phyloP scores from a whole-genome alignment of 2,329 filamentous ascomycete species.

The Trichoderma simmonsii region DNA sequence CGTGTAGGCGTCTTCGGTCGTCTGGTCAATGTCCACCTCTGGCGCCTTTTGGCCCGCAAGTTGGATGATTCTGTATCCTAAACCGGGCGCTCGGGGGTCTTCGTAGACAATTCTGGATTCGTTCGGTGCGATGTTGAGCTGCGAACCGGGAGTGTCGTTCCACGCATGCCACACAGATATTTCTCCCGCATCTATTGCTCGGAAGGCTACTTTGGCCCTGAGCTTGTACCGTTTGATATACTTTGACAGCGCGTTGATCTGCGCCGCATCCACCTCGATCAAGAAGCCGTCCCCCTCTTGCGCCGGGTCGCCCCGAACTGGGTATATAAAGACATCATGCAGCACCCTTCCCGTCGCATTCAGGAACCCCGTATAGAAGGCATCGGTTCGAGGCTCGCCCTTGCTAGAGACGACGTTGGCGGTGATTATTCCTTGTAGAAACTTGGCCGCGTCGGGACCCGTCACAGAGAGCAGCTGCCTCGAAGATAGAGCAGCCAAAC shows the following conservation, averaged over 20 bases:
- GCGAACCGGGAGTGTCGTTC: constrained; percentile 47
- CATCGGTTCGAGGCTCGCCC: constrained; percentile 40
- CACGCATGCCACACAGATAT: constrained; percentile 71
- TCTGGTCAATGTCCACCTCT: constrained; percentile 43
- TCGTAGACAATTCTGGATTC: constrained; percentile 36
- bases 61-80: constrained; percentile 52
- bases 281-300: constrained; percentile 49
- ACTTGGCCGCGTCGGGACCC: constrained; percentile 76
- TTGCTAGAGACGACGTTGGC: constrained; percentile 45
- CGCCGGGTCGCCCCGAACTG: constrained; percentile 38
- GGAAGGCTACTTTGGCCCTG: constrained; percentile 71
- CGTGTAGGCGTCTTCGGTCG: constrained; percentile 61
- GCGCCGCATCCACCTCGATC: constrained; percentile 74
- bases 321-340: constrained; percentile 89
- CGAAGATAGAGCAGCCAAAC: constrained; percentile 59
- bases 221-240: constrained; percentile 86
- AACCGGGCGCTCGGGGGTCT: constrained; percentile 53
- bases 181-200: constrained; percentile 63
- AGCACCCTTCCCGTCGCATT: constrained; percentile 81
- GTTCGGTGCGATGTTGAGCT: background rate
- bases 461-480: constrained; percentile 76
- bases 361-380: constrained; percentile 80
- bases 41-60: constrained; percentile 29
- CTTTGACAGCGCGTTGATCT: constrained; percentile 59
- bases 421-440: constrained; percentile 85